Percentiles rank a stretch among this genome's conserved stretches.
phyloP scores from a whole-genome alignment of 108 stramenopile genomes.

The Skeletonema tropicum region DNA sequence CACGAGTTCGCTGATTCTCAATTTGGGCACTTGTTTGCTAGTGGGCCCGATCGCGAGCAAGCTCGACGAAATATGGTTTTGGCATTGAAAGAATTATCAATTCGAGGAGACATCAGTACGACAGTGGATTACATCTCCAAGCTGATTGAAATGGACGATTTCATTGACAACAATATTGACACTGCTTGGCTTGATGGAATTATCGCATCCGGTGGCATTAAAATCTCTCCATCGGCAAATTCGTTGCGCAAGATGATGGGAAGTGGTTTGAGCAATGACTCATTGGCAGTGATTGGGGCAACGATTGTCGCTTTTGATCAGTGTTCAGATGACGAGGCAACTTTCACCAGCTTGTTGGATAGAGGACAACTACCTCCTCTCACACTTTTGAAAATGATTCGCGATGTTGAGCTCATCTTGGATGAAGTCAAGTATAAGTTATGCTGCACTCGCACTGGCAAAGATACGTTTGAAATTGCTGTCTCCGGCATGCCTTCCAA shows the following conservation, averaged over 20 bases:
- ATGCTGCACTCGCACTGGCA: slow-evolving; percentile 71
- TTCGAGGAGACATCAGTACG: slow-evolving; percentile 99
- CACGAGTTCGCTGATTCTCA: slow-evolving; percentile 99
- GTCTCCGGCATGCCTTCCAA: slow-evolving; percentile 37
- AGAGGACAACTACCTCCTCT: slow-evolving; percentile 93
- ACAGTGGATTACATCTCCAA: slow-evolving; percentile 98
- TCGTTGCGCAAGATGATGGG: neutral
- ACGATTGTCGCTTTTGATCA: slow-evolving; percentile 75
- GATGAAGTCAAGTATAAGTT: slow-evolving; percentile 94
- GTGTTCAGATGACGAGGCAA: slow-evolving; percentile 58
- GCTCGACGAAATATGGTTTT: slow-evolving; percentile 96
- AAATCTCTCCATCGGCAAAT: slow-evolving; percentile 10
- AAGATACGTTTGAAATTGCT: slow-evolving; percentile 64
- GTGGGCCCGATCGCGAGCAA: slow-evolving; percentile 92
- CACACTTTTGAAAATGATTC: slow-evolving; percentile 74
- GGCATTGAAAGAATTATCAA: slow-evolving; percentile 96
- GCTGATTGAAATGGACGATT: slow-evolving; percentile 94
- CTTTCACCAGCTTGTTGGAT: slow-evolving; percentile 79
- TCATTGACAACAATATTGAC: slow-evolving; percentile 92
- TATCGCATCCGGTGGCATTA: slow-evolving; percentile 75
- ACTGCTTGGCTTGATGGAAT: slow-evolving; percentile 99
- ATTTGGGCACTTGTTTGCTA: slow-evolving; percentile 99
- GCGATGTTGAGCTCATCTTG: slow-evolving; percentile 91
- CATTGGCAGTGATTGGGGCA: slow-evolving; percentile 78
- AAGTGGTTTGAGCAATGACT: slow-evolving; percentile 53